Evolutionary conservation across 345 rosid genomes (phyloP).

Genomic region (Tarenaya hassleriana): DNA sequence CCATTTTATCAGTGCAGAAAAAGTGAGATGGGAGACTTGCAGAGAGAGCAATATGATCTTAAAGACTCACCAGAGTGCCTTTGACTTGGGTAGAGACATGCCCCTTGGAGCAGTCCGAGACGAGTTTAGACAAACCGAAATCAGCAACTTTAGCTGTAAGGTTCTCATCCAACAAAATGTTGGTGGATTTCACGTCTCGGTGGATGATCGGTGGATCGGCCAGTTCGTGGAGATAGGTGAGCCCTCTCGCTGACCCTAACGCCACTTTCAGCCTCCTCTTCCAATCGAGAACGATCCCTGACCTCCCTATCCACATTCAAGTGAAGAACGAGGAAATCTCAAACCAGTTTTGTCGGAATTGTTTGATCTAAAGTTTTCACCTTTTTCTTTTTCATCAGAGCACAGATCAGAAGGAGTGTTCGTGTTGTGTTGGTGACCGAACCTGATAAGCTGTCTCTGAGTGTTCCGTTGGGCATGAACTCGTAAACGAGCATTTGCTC

Average conservation of each 20-base stretch:
- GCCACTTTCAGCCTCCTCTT: slow-evolving; percentile 77
- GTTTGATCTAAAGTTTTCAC: neutral
- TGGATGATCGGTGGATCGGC: slow-evolving; percentile 97
- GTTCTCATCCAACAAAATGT: slow-evolving; percentile 78
- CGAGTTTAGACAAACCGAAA: slow-evolving; percentile 89
- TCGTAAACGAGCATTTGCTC: slow-evolving; percentile 92
- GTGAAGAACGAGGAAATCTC: neutral
- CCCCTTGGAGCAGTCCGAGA: slow-evolving; percentile 83
- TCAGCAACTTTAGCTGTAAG: slow-evolving; percentile 90
- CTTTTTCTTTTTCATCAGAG: neutral
- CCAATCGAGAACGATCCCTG: slow-evolving; percentile 73
- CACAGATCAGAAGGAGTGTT: too few species aligned
- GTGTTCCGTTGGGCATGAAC: slow-evolving; percentile 78
- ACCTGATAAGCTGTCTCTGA: slow-evolving; percentile 79
- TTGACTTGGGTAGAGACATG: slow-evolving; percentile 99
- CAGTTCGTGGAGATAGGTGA: slow-evolving; percentile 91
- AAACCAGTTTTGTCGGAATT: neutral
- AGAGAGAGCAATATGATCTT: too few species aligned
- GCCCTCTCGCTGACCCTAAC: slow-evolving; percentile 89
- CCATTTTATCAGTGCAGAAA: too few species aligned
- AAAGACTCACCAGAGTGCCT: slow-evolving; percentile 73
- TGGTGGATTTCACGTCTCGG: slow-evolving; percentile 82
- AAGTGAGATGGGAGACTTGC: too few species aligned
- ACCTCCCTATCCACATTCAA: slow-evolving; percentile 42
- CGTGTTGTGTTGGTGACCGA: neutral